Evolutionary conservation across 2,329 filamentous ascomycete genomes (phyloP), one percentile per base, ranked within the genome.

Genomic region (Scleromitrula shiraiana): DNA sequence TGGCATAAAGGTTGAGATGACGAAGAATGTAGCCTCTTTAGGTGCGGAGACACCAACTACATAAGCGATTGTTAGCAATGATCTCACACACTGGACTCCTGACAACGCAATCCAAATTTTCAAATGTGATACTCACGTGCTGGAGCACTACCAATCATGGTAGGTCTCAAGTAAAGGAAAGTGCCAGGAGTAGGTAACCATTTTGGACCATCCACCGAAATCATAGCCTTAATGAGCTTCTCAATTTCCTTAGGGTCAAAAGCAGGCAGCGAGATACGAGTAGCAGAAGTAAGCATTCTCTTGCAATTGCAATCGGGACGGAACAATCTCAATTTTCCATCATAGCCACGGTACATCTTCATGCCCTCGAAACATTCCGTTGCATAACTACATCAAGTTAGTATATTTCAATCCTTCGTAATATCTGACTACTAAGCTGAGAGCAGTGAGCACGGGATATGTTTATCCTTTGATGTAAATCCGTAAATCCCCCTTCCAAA

Each of bases 331-430:
- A 83, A 67, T 51, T 75, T 75, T 43, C 77, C 77, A 60, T 84
- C 80, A 50, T 71, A 76, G 48, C 88, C 88, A 42, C 88, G 82
- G 74, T 88, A 94, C 43, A 80, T 78, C 68, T 94, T 95, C 70
- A 83, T 74, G 10, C 88, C 88, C 69, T 95, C 88, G 69, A 94
- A 95, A 67, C 88, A 94, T 68, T 91, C 85, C 40, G 88, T 94
- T 9, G 88, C 88, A 68, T 94, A 94, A 23, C 41, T 51, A 27
- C 20, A 10, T 9, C 5, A 14, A 17, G 32, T 50, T 2, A 47
- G 24, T 29, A 36, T 17, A 7, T 9, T 27, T 26, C 30, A 5
- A 15, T 15, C 2, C 2, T 15, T 33, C n/a, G n/a, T n/a, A n/a
- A n/a, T n/a, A n/a, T n/a, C n/a, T n/a, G n/a, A n/a, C n/a, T n/a